Base-by-base conservation (phyloP, 2,329 filamentous ascomycete species). In the Trichoderma sp. region DNA sequence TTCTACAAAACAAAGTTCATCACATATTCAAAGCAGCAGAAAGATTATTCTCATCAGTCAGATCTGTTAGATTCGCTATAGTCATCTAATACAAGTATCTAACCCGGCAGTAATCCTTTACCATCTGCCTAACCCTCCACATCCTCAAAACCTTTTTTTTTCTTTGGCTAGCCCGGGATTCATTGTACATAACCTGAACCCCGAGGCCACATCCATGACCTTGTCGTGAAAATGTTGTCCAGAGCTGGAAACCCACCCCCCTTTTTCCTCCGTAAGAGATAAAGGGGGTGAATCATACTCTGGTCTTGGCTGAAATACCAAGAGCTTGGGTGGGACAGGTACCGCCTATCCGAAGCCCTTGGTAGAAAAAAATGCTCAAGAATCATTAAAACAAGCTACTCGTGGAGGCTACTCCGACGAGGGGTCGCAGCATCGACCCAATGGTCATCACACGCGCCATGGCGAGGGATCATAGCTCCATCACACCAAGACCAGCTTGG, bases 351-450 rank as follows among this genome's bases (percentile, higher is more conserved):
- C 54, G 14, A 49, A 66, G 39, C 54, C 28, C 54, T 66, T 66
- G 28, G 11, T 4, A 28, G 49, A 14, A n/a, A 56, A 56, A 60
- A 59, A 28, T 43, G 72, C 75, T 76, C 77, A 73, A 74, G 72
- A 75, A 75, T 72, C 72, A 75, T 76, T 71, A 77, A 75, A 77
- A 70, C 75, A 75, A 76, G 74, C 72, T 70, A 75, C 76, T 75
- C 75, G 72, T 69, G 73, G 72, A 46, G 74, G 21, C 72, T 68
- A 63, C 68, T 72, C 77, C 77, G 77, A n/a, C 79, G 80, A 74
- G 82, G 80, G 83, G 82, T 75, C 83, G 83, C 79, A 85, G 83
- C 82, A 86, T 85, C 83, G 83, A 83, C 84, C 83, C 82, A 81
- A 68, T 78, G 78, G 80, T 79, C 74, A 73, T 74, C 75, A 75